Base-by-base conservation (phyloP, 2,329 filamentous ascomycete species). In the Talaromyces marneffei region DNA sequence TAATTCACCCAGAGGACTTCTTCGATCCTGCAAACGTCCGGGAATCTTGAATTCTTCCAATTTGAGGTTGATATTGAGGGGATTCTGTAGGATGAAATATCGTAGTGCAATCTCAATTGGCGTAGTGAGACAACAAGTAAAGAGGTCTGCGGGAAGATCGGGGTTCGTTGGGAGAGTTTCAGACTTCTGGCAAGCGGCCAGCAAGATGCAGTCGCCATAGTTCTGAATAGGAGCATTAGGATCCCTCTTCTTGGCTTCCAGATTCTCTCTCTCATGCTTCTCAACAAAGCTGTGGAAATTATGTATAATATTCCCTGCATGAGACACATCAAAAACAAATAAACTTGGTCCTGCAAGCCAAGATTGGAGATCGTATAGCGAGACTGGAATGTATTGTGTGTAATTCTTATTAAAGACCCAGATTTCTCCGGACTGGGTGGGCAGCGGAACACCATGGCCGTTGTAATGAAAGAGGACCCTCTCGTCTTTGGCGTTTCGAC, bases 401-500 rank as follows among this genome's bases (percentile, higher is more conserved):
- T 97, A 99, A 67, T 91, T 97, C 68, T 94, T 93, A 77, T 99
- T 99, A 75, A 99, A 99, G 4, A 97, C 95, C 94, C 94, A 99
- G 20, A 99, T 96, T 75, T 99, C 94, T 14, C 94, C 94, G 4
- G 93, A 97, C 2, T 90, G 87, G 0, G 94, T 99, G 2, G 94
- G 94, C 70, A 97, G 91, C 1, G 94, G 94, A 10, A 99, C 94
- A 52, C 94, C 94, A 74, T 99, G 94, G 16, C 94, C 94, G 69
- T 99, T 99, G 81, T 99, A 99, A 73, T 99, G 94, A 69, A 99
- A 91, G n/a, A 99, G 80, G 1, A 99, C 91, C 55, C 94, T 84
- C 78, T 99, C 94, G 62, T 97, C 92, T 75, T 97, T 96, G 54
- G 94, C 93, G 71, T 96, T 97, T 64, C 92, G 85, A 33, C 94